These are phyloP conservation scores for Multifurca ochricompacta DNA, from an alignment of 768 basidiomycete species.

Conservation along the genomic window DNA sequence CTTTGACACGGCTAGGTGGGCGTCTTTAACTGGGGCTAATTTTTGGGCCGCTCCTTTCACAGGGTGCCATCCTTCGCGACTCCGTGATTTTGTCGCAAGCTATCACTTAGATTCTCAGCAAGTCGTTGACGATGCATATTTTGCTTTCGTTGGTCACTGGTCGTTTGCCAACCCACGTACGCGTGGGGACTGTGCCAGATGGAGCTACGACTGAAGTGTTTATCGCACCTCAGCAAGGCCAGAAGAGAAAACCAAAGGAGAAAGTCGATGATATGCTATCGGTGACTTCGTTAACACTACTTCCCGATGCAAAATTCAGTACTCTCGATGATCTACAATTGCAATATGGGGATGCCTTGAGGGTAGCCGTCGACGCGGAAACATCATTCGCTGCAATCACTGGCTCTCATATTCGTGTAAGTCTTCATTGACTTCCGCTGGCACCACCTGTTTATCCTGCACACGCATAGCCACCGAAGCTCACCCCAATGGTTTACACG, in stretches of 20 bases:
- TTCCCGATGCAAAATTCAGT: constrained; percentile 47
- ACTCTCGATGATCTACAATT: constrained; percentile 49
- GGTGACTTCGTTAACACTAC: constrained; percentile 36
- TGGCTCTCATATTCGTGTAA: constrained; percentile 75
- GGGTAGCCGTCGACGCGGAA: constrained; percentile 70
- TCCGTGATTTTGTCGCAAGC: constrained; percentile 59
- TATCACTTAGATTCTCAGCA: constrained; percentile 53
- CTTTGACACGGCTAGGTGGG: background rate
- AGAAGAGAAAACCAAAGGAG: constrained; percentile 44
- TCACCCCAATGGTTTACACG: constrained; percentile 80
- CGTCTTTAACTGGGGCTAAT: constrained; percentile 11
- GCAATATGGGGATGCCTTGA: constrained; percentile 53
- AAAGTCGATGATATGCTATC: constrained; percentile 40
- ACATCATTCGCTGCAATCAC: constrained; percentile 73
- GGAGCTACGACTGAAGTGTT: constrained; percentile 59
- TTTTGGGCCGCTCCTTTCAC: constrained; percentile 4
- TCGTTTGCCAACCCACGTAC: constrained; percentile 66
- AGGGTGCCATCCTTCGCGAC: constrained; percentile 72
- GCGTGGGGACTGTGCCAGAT: constrained; percentile 64
- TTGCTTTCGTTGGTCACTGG: constrained; percentile 77
- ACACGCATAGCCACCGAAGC: constrained; percentile 53
- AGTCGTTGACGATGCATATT: constrained; percentile 65
- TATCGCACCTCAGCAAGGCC: constrained; percentile 66
- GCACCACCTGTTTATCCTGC: constrained; percentile 11
- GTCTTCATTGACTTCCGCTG: constrained; percentile 24